Percentiles rank a stretch among this genome's conserved stretches.
Evolutionary conservation across 129 eudicot species (phyloP).

Genomic region (Daucus carota): DNA sequence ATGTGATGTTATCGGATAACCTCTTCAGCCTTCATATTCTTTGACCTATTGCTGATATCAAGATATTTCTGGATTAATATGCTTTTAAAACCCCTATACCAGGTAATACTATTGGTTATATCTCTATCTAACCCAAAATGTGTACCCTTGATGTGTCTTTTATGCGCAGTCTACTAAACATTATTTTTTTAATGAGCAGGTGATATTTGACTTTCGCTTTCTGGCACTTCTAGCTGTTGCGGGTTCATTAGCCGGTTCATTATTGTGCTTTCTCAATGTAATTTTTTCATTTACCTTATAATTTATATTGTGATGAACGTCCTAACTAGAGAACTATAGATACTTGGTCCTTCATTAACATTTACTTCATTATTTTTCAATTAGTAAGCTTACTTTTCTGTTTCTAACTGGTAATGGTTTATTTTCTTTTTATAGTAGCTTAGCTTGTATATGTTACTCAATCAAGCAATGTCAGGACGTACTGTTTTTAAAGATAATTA

Average conservation of each 20-base stretch:
- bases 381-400: neutral
- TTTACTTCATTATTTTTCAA: neutral
- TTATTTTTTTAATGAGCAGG: constrained; percentile 26
- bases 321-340: neutral
- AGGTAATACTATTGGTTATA: neutral
- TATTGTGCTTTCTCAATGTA: constrained; percentile 91
- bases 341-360: neutral
- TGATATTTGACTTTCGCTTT: constrained; percentile 83
- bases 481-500: neutral
- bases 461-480: neutral
- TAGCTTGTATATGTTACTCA: too few relatives aligned
- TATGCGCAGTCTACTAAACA: neutral
- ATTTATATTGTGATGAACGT: neutral
- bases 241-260: constrained; percentile 86
- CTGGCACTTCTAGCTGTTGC: constrained; percentile 88
- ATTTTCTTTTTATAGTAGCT: too few relatives aligned
- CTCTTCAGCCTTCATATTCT: neutral
- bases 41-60: neutral
- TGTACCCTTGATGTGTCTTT: neutral
- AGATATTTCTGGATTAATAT: neutral
- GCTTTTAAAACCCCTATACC: neutral
- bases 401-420: neutral
- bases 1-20: neutral
- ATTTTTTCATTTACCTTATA: constrained; percentile 7
- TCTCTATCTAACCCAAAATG: neutral